Percentiles rank a stretch among this genome's conserved stretches.
phyloP scores from a whole-genome alignment of 2,329 filamentous ascomycete genomes.

The Lachnellula occidentalis region DNA sequence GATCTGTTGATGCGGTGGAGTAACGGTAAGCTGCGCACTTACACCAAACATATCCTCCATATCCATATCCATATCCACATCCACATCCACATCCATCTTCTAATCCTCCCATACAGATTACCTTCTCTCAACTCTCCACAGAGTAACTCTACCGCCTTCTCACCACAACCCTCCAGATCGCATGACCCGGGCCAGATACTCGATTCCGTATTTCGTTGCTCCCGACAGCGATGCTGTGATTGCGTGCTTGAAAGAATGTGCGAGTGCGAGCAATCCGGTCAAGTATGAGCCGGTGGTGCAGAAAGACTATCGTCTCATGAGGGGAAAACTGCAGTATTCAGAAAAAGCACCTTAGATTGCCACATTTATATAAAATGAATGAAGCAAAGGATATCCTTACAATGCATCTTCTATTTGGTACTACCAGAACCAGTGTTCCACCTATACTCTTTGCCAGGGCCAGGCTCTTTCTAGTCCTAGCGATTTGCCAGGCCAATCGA shows the following conservation, averaged over 20 bases:
- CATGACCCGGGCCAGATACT: constrained; percentile 48
- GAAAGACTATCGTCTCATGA: constrained; percentile 23
- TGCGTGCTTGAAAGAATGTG: constrained; percentile 46
- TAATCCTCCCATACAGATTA: constrained; percentile 32
- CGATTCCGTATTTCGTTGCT: constrained; percentile 54
- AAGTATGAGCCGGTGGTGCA: constrained; percentile 42
- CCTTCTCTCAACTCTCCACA: constrained; percentile 48
- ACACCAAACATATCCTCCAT: too few species aligned
- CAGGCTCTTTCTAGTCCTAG: too few species aligned
- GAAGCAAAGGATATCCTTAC: too few species aligned
- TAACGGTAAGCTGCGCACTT: constrained; percentile 35
- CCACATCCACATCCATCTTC: too few species aligned
- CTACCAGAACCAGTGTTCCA: too few species aligned
- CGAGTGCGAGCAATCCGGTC: constrained; percentile 36
- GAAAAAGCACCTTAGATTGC: constrained; percentile 1
- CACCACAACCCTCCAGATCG: constrained; percentile 30
- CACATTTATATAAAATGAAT: too few species aligned
- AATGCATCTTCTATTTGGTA: too few species aligned
- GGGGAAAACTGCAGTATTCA: constrained; percentile 22
- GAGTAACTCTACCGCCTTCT: constrained; percentile 41
- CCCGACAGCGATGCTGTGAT: constrained; percentile 46
- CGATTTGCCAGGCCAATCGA: too few species aligned
- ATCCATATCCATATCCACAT: too few species aligned
- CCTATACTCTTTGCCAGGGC: too few species aligned
- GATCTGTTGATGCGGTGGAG: constrained; percentile 46